These are phyloP conservation scores for Phallus indusiatus DNA, from an alignment of 768 basidiomycete species.

Conservation along the genomic window DNA sequence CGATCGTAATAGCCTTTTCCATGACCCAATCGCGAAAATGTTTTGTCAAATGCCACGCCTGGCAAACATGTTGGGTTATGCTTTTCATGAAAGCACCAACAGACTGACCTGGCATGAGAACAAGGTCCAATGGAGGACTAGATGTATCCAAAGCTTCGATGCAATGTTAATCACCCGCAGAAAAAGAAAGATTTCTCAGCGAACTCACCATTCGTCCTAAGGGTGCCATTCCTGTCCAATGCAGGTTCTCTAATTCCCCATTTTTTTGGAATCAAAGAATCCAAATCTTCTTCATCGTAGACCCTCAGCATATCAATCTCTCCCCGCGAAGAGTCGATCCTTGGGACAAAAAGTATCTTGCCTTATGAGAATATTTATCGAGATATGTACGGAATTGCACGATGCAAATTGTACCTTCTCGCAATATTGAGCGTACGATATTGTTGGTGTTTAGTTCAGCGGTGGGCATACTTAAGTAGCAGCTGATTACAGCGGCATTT, in stretches of 20 bases:
- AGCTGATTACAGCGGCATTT: slow-evolving; percentile 44
- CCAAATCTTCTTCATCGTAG: slow-evolving; percentile 49
- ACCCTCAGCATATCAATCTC: slow-evolving; percentile 63
- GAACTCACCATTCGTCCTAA: slow-evolving; percentile 44
- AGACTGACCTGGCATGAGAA: slow-evolving; percentile 54
- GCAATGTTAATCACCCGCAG: background rate
- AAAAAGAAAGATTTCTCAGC: background rate
- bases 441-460: slow-evolving; percentile 55
- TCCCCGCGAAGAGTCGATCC: slow-evolving; percentile 34
- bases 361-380: slow-evolving; percentile 26
- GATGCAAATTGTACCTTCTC: slow-evolving; percentile 32
- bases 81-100: no score
- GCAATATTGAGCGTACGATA: slow-evolving; percentile 44
- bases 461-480: slow-evolving; percentile 73
- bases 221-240: slow-evolving; percentile 29
- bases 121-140: slow-evolving; percentile 44
- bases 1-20: slow-evolving; percentile 81
- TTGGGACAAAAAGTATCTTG: slow-evolving; percentile 64
- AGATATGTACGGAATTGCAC: background rate
- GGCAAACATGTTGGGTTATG: slow-evolving; percentile 3
- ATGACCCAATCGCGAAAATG: slow-evolving; percentile 63
- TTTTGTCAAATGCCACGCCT: slow-evolving; percentile 71
- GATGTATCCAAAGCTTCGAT: slow-evolving; percentile 27
- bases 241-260: slow-evolving; percentile 71
- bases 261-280: slow-evolving; percentile 43